Percentiles rank a stretch among this genome's conserved stretches.
These are phyloP conservation scores for Geosmithia morbida DNA, from an alignment of 2,329 filamentous ascomycete species.

Conservation along the genomic window DNA sequence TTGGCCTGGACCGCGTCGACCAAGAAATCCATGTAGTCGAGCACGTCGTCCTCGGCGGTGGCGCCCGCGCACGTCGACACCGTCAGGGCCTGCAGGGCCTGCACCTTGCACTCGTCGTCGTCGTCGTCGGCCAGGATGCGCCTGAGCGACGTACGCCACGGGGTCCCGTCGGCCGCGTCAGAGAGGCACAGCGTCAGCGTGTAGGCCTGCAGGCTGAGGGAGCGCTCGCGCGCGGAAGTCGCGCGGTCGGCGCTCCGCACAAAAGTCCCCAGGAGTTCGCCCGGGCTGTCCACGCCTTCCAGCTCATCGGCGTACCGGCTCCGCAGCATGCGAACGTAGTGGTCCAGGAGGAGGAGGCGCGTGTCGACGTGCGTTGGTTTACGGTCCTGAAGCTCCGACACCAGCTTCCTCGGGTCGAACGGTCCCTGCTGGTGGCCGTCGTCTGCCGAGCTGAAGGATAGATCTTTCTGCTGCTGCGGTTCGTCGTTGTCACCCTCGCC, in stretches of 20 bases:
- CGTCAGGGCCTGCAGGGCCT: conserved; percentile 61
- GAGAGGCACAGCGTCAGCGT: conserved; percentile 53
- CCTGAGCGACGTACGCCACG: conserved; percentile 12
- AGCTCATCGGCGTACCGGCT: conserved; percentile 18
- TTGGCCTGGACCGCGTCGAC: conserved; percentile 70
- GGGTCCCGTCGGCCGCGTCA: conserved; percentile 24
- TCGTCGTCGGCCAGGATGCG: conserved; percentile 36
- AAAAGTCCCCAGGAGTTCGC: conserved; percentile 47
- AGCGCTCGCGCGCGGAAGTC: conserved; percentile 47
- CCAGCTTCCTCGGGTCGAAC: conserved; percentile 47
- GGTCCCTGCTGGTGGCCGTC: conserved; percentile 10
- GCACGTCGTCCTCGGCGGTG: conserved; percentile 41
- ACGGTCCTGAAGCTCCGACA: conserved; percentile 56
- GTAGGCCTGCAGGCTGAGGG: conserved; percentile 58
- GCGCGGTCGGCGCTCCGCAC: conserved; percentile 57
- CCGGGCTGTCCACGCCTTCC: conserved; percentile 32
- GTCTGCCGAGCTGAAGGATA: conserved; percentile 16
- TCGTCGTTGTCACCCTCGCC: conserved; percentile 14
- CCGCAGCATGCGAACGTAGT: conserved; percentile 38
- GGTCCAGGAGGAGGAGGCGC: conserved; percentile 35
- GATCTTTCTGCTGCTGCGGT: conserved; percentile 21
- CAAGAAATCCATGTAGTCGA: conserved; percentile 61
- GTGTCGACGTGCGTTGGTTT: conserved; percentile 65
- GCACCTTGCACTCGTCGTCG: conserved; percentile 47
- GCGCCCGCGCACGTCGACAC: conserved; percentile 46